Evolutionary conservation across 2,329 filamentous ascomycete genomes (phyloP).

Genomic region (Aspergillus luchuensis): DNA sequence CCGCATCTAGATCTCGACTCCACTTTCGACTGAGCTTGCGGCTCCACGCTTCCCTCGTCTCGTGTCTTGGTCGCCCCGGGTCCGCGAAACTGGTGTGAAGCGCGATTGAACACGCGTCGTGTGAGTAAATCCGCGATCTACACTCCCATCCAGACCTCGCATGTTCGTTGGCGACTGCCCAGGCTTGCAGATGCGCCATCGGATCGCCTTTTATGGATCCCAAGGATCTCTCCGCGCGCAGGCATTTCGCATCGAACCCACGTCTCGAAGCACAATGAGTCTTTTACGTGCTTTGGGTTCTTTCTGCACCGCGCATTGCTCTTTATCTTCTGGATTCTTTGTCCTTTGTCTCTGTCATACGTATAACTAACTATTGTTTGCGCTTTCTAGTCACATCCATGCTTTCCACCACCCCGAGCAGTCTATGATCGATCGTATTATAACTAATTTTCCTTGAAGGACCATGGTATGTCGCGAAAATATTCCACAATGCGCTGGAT

Average conservation of each 20-base stretch:
- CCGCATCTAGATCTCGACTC: slow-evolving; percentile 15
- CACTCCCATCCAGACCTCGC: neutral
- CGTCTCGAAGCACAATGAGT: neutral
- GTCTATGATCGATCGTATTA: slow-evolving; percentile 32
- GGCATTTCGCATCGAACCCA: neutral
- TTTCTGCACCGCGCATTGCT: neutral
- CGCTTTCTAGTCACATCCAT: neutral
- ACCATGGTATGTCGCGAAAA: slow-evolving; percentile 35
- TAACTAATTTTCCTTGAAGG: slow-evolving; percentile 18
- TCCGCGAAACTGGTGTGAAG: slow-evolving; percentile 15
- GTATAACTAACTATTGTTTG: neutral
- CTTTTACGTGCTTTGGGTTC: neutral
- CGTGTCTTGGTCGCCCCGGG: slow-evolving; percentile 13
- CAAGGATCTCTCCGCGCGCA: neutral
- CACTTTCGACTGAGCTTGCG: slow-evolving; percentile 4
- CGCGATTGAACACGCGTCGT: slow-evolving; percentile 29
- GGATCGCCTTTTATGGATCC: neutral
- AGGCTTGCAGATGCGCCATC: neutral
- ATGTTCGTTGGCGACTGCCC: neutral
- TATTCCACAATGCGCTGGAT: neutral
- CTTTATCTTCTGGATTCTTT: neutral
- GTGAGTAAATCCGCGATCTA: slow-evolving; percentile 17
- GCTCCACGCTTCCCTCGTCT: slow-evolving; percentile 12
- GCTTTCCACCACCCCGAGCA: neutral
- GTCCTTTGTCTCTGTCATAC: neutral